Conservation (phyloP, 495 filamentous ascomycete species). For the Lophiotrema nucula region DNA sequence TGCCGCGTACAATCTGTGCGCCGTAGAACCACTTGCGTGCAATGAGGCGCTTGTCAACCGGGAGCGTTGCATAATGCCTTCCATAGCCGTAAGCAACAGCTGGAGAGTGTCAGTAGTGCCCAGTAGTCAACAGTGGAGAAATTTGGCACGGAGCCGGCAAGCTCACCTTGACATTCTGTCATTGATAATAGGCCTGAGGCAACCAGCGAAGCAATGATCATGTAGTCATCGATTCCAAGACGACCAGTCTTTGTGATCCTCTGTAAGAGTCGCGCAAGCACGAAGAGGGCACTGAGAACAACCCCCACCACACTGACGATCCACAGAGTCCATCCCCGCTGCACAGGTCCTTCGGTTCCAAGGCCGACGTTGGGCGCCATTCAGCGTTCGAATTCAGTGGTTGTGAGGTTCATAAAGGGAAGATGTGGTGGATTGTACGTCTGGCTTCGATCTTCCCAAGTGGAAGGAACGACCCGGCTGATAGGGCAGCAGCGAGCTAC, state of each 20-base stretch:
- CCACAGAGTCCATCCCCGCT: slow-evolving; percentile 6
- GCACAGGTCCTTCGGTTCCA: neutral
- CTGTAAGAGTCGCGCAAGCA: neutral
- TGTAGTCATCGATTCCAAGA: slow-evolving; percentile 6
- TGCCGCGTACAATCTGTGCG: neutral
- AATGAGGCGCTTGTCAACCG: neutral
- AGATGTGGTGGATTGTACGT: too few relatives aligned
- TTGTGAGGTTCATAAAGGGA: neutral
- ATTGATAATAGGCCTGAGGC: neutral
- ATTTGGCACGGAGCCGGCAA: neutral
- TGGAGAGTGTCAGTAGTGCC: neutral
- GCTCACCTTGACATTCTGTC: neutral
- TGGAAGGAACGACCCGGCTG: too few relatives aligned
- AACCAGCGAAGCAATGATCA: neutral
- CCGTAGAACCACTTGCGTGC: neutral
- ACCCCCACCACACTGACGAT: slow-evolving; percentile 4
- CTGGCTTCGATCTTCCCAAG: too few relatives aligned
- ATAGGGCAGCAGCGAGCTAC: too few relatives aligned
- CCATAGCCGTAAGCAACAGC: neutral
- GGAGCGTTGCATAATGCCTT: neutral
- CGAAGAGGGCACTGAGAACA: neutral
- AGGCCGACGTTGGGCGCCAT: slow-evolving; percentile 3
- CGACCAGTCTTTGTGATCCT: neutral
- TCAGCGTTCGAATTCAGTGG: too few relatives aligned
- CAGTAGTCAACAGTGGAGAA: neutral